Base-by-base conservation (phyloP, 2,329 filamentous ascomycete genomes). In the Coccinonectria pachysandricola region DNA sequence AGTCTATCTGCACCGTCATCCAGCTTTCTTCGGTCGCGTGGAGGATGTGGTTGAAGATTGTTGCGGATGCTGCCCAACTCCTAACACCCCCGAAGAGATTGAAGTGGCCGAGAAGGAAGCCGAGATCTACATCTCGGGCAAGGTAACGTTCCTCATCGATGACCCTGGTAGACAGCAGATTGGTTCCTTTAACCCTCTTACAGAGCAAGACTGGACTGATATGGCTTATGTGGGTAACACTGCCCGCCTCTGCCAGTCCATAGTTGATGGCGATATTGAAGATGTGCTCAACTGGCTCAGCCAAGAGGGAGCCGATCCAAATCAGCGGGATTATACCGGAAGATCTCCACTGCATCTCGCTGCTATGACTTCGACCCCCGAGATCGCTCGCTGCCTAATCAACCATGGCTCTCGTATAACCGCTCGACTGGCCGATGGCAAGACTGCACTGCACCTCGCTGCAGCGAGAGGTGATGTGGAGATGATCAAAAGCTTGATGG, bases 191-290 rank as follows among this genome's bases (percentile, higher is more conserved):
- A 79, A 91, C 42, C 85, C 84, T 0, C 64, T 88, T 19, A 87
- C 79, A 0, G 75, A 84, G 21, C 68, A 83, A 26, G 83, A 91
- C 46, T 92, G 84, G 82, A 91, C 84, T 1, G 81, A 87, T 38
- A 91, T 92, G 83, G 83, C 84, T 1, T 93, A 92, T 39, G 68
- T 92, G 18, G 81, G 83, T 8, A 82, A 86, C 39, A 87, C 82
- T 1, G 75, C 73, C 19, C 64, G 70, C 10, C 64, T 93, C 2
- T 92, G 82, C 44, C 79, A 86, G 45, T 84, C 81, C 1, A 92
- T 93, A 31, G 73, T 87, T 4, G 75, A 86, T 40, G 62, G 68
- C 2, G 77, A 92, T 49, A 40, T 79, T 3, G 75, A 82, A 19
- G 68, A 73, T 35, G 79, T 92, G 3, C 53, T 72, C 40, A 71